These are phyloP conservation scores for Drechslera avenae DNA, from an alignment of 2,329 filamentous ascomycete genomes.

Conservation along the genomic window DNA sequence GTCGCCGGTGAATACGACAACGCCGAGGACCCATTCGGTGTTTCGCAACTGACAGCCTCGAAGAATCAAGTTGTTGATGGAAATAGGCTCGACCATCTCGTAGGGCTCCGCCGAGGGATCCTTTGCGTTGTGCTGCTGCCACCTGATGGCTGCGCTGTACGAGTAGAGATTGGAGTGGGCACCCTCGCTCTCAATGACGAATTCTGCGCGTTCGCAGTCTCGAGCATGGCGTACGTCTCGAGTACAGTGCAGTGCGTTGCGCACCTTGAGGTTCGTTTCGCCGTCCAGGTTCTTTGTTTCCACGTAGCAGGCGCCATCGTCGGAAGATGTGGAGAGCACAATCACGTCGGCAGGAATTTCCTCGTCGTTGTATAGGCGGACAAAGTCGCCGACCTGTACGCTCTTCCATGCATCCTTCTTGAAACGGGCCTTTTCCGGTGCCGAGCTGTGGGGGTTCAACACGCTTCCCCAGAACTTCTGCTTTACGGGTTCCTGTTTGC, in stretches of 20 bases:
- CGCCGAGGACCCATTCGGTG: slow-evolving; percentile 91
- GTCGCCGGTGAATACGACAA: slow-evolving; percentile 92
- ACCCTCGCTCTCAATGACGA: slow-evolving; percentile 85
- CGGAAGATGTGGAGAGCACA: slow-evolving; percentile 88
- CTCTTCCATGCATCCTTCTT: slow-evolving; percentile 96
- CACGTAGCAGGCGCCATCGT: slow-evolving; percentile 93
- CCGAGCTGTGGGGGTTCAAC: slow-evolving; percentile 71
- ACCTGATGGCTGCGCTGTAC: slow-evolving; percentile 87
- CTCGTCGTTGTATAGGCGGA: slow-evolving; percentile 95
- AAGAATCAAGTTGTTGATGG: slow-evolving; percentile 92
- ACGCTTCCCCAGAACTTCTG: slow-evolving; percentile 68
- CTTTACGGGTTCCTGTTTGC: slow-evolving; percentile 30
- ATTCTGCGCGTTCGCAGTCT: slow-evolving; percentile 89
- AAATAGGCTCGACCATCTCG: slow-evolving; percentile 89
- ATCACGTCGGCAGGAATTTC: slow-evolving; percentile 93
- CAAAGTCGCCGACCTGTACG: slow-evolving; percentile 91
- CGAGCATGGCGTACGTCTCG: slow-evolving; percentile 82
- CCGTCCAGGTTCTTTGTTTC: slow-evolving; percentile 98
- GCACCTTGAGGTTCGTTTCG: slow-evolving; percentile 96
- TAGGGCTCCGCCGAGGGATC: slow-evolving; percentile 66
- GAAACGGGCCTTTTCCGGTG: slow-evolving; percentile 77
- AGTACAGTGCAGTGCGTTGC: slow-evolving; percentile 86
- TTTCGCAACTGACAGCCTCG: slow-evolving; percentile 93
- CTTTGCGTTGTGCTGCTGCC: slow-evolving; percentile 74
- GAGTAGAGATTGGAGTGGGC: slow-evolving; percentile 94